Conservation (phyloP, 108 stramenopile species). For the Halocafeteria seosinensis region DNA sequence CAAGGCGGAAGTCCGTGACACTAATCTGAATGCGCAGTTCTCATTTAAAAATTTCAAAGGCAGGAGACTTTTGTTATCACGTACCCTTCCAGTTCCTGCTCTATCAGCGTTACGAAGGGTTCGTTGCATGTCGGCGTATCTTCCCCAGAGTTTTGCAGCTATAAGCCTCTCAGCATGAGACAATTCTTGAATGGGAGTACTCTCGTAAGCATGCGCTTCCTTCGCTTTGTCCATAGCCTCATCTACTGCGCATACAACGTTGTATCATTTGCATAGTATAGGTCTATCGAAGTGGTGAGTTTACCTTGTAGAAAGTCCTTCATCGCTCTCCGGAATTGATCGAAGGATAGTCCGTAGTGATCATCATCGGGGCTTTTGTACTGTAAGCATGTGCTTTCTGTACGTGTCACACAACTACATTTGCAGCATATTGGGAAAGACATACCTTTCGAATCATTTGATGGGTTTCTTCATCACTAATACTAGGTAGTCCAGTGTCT, state of each 20-base stretch:
- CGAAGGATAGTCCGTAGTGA: not conserved
- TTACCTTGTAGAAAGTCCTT: not conserved
- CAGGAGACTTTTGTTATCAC: too few species aligned
- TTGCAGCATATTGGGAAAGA: too few species aligned
- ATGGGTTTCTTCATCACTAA: not conserved
- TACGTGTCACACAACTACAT: too few species aligned
- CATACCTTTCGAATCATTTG: not conserved
- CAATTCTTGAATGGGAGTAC: not conserved
- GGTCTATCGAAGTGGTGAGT: not conserved
- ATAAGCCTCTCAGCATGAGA: not conserved
- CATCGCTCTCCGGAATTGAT: not conserved
- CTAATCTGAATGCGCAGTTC: too few species aligned
- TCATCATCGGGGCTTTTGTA: not conserved
- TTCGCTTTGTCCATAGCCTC: not conserved
- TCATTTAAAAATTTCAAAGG: too few species aligned
- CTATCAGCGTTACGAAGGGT: not conserved
- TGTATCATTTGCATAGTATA: not conserved
- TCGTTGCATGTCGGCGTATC: not conserved
- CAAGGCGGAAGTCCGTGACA: not conserved
- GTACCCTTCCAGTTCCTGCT: too few species aligned
- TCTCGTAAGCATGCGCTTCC: not conserved
- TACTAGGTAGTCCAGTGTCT: not conserved
- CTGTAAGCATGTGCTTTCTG: too few species aligned
- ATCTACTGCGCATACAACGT: too few species aligned
- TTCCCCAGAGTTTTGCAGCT: not conserved